Evolutionary conservation across 108 stramenopile genomes (phyloP).

Genomic region (Skeletonema tropicum): DNA sequence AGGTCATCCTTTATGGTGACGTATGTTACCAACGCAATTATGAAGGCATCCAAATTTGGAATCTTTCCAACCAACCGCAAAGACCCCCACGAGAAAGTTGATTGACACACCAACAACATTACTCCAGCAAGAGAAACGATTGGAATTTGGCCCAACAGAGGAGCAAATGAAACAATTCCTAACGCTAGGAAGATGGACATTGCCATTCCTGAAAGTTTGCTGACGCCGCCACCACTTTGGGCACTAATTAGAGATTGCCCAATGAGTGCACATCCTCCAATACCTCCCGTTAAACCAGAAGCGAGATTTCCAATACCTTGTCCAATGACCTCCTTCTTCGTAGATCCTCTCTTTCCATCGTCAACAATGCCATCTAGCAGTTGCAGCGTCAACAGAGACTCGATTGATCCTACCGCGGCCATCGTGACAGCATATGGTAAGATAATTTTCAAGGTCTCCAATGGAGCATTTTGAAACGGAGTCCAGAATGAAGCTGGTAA

Average conservation of each 20-base stretch:
- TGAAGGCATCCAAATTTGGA: conserved; percentile 73
- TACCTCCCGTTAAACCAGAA: conserved; percentile 72
- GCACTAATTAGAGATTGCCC: conserved; percentile 86
- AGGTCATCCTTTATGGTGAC: conserved; percentile 72
- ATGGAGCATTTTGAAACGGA: conserved; percentile 53
- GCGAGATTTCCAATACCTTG: conserved; percentile 79
- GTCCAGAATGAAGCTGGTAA: conserved; percentile 42
- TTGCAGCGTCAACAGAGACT: conserved; percentile 79
- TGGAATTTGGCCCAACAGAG: conserved; percentile 71
- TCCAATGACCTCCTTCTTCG: conserved; percentile 67
- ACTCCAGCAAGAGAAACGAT: conserved; percentile 76
- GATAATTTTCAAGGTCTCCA: conserved; percentile 60
- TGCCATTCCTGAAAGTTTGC: conserved; percentile 71
- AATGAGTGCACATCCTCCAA: conserved; percentile 86
- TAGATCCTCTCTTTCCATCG: conserved; percentile 74
- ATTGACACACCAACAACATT: conserved; percentile 81
- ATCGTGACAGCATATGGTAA: conserved; percentile 76
- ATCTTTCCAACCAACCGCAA: conserved; percentile 71
- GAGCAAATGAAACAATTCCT: conserved; percentile 46
- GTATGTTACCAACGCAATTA: conserved; percentile 66
- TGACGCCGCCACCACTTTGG: conserved; percentile 71
- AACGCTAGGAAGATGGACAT: conserved; percentile 71
- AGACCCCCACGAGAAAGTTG: conserved; percentile 79
- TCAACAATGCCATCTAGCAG: conserved; percentile 79
- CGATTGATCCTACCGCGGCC: conserved; percentile 79